Percentiles rank a stretch among this genome's conserved stretches.
phyloP scores from a whole-genome alignment of 2,329 filamentous ascomycete species.

The Hymenoscyphus albidus region DNA sequence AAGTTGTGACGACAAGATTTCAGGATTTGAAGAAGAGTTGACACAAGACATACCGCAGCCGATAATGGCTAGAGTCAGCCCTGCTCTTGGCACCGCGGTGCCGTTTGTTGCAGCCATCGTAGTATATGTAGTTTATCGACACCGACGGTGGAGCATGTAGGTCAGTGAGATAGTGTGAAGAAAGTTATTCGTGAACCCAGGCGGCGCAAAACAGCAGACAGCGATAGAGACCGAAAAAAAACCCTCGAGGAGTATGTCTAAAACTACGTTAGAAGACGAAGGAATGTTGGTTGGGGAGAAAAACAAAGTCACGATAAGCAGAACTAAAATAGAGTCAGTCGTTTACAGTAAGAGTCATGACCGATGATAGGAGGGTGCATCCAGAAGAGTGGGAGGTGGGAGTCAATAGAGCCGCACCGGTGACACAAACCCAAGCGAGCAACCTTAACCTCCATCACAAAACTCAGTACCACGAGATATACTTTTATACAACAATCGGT shows the following conservation, averaged over 20 bases:
- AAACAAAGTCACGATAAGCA: neutral
- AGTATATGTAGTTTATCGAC: neutral
- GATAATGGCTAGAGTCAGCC: constrained; percentile 23
- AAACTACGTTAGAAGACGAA: neutral
- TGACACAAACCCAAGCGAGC: neutral
- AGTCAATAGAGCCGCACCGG: neutral
- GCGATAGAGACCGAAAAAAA: no score
- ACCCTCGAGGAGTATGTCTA: neutral
- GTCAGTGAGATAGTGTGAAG: neutral
- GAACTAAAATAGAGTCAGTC: neutral
- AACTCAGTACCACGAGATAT: neutral
- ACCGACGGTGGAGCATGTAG: neutral
- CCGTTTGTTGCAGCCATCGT: neutral
- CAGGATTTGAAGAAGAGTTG: neutral
- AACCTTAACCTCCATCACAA: neutral
- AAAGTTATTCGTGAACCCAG: neutral
- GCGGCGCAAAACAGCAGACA: no score
- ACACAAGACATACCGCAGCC: constrained; percentile 23
- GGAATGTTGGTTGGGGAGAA: neutral
- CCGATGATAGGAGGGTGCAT: neutral
- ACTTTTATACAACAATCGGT: neutral
- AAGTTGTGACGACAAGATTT: neutral
- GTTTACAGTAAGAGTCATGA: neutral
- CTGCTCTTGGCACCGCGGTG: neutral
- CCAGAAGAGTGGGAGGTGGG: neutral